Percentiles rank a stretch among this genome's conserved stretches.
Evolutionary conservation across 441 rosid species (phyloP).

Genomic region (Gossypium aridum): DNA sequence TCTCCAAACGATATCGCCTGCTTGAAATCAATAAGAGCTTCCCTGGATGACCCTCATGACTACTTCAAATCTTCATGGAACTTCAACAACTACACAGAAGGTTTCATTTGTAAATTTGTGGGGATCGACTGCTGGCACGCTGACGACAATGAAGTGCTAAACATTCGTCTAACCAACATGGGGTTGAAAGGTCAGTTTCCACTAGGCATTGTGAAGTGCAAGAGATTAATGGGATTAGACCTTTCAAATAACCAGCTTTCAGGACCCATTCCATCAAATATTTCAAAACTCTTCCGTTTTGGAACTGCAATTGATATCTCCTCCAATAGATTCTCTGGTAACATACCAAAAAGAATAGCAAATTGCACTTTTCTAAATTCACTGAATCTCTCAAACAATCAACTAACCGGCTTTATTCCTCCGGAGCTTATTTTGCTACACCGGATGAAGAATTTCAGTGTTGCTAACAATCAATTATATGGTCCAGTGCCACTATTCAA

Average conservation of each 20-base stretch:
- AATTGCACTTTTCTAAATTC: conserved; percentile 12
- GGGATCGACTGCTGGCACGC: conserved; percentile 19
- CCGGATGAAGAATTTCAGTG: conserved; percentile 26
- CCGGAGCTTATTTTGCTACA: background rate
- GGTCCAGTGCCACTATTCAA: conserved; percentile 26
- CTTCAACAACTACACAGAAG: conserved; percentile 16
- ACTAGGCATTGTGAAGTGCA: conserved; percentile 18
- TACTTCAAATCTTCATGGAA: conserved; percentile 18
- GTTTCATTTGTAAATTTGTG: conserved; percentile 22
- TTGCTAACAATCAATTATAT: conserved; percentile 28
- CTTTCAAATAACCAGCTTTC: conserved; percentile 28
- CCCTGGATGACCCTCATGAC: background rate
- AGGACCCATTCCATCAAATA: conserved; percentile 29
- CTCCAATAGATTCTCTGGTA: conserved; percentile 27
- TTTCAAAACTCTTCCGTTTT: background rate
- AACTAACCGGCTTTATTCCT: conserved; percentile 31
- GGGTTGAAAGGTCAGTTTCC: conserved; percentile 41
- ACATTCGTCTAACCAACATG: conserved; percentile 20
- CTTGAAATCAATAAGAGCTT: background rate
- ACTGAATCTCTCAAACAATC: conserved; percentile 29
- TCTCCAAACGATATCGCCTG: background rate
- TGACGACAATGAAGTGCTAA: conserved; percentile 15
- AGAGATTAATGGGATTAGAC: conserved; percentile 15
- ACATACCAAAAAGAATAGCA: conserved; percentile 19
- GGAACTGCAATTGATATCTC: conserved; percentile 25